Evolutionary conservation across 2,329 filamentous ascomycete genomes (phyloP), one percentile per base, ranked within the genome.

Genomic region (Aspergillus ustus): DNA sequence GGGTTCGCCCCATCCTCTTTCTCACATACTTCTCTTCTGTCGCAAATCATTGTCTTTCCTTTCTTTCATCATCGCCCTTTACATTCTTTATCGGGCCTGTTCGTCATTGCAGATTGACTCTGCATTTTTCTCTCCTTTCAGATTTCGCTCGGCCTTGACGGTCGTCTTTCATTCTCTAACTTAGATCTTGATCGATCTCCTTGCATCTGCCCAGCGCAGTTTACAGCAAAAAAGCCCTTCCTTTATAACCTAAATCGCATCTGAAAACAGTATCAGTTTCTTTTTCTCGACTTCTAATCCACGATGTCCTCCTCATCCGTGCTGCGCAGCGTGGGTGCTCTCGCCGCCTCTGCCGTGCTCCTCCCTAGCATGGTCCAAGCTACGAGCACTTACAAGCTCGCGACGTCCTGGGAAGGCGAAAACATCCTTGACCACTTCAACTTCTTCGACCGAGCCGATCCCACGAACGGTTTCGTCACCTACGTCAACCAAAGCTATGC

Each of bases 391-490:
- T 81, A 81, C 63, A 67, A 71, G 43, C 71, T 82, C 49, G 67
- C 75, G 9, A 73, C 82, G 60, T 74, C 72, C 54, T 82, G 82
- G 71, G 73, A 78, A 11, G 80, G 80, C 6, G 70, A 78, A 22
- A 74, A 75, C 58, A 85, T 85, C 73, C 81, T 84, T 64, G 72
- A 80, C 31, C 75, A 78, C 58, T 85, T 84, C 68, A 75, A 81
- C 52, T 83, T 84, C 70, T 82, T 78, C 65, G 78, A 76, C 5
- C 76, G 75, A 1, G 55, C 75, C 2, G 83, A 84, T 66, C 82
- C 83, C 1, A 82, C 81, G 3, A 75, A 80, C 52, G 83, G 83
- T 22, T 83, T 80, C 64, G 82, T 85, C n/a, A 78, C 79, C 63
- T 85, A 83, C 64, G 70, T 80, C 52, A 73, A 79, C 57, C 74